Base-by-base conservation (phyloP, 768 basidiomycete genomes). In the Mycena rebaudengoi region DNA sequence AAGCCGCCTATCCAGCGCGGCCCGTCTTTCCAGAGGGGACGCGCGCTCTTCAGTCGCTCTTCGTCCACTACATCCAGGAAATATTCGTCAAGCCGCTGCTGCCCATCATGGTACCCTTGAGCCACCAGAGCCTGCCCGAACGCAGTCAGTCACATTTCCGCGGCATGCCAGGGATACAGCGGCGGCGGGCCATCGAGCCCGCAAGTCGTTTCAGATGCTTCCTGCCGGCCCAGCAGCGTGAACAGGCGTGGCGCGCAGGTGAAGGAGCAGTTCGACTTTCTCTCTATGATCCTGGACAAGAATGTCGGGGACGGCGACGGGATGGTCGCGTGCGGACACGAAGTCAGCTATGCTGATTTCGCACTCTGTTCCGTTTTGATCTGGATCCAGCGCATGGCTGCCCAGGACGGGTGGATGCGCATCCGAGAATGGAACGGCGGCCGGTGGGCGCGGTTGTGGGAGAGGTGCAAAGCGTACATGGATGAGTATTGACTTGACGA, bases 21-120 rank as follows among this genome's bases (percentile, higher is more conserved):
- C 88, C 88, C 1, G 82, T 93, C 16, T 87, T 90, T 65, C 91
- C 91, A 0, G 88, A 88, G 29, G 91, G 90, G n/a, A 83, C 90
- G 0, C 83, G 87, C 12, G 89, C 90, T 0, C 74, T 91, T 33
- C 90, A 93, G 62, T 79, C 84, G 7, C 79, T 90, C 33, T 92
- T 91, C 71, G 89, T 89, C 5, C 87, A 91, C 71, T 88, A 88
- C 73, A 79, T 92, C 60, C 84, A 90, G 63, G 88, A 91, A 33
- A 79, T 87, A 7, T 86, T 92, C 69, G 82, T 82, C 14, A 86
- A 88, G 69, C 90, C 90, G 0, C 82, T 92, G n/a, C 79, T 91
- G 21, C 85, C 86, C 5, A 88, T 92, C 69, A 86, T 92, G 83
- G 79, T 91, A 0, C 91, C 91, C 2, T 74, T 91, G 39, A 88